These are phyloP conservation scores for Capsicum pubescens DNA, from an alignment of 257 asterid species.

Conservation along the genomic window DNA sequence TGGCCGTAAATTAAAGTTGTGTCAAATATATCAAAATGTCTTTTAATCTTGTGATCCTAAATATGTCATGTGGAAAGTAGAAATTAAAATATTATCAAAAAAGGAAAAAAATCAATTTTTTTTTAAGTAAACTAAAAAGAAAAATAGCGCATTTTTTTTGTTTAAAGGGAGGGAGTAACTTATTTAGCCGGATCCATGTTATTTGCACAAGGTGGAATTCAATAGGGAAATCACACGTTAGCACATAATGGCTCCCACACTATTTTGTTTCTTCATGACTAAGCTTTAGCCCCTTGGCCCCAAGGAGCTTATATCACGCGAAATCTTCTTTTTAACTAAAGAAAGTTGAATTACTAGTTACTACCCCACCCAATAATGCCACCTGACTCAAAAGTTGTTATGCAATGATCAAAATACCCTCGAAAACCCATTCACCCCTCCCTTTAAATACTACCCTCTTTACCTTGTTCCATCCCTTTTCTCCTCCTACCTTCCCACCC, in stretches of 20 bases:
- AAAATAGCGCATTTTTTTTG: too few relatives aligned
- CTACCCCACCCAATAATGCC: constrained; percentile 58
- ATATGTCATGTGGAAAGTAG: too few relatives aligned
- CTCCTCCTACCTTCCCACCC: constrained; percentile 43
- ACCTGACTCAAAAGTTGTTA: constrained; percentile 64
- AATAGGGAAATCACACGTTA: constrained; percentile 38
- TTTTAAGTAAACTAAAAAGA: too few relatives aligned
- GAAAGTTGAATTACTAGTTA: constrained; percentile 33
- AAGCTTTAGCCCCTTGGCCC: constrained; percentile 56
- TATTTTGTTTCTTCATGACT: constrained; percentile 68
- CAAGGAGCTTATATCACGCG: constrained; percentile 1
- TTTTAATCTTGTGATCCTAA: too few relatives aligned
- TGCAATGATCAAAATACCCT: constrained; percentile 50
- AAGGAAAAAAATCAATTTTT: too few relatives aligned
- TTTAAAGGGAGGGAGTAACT: neutral
- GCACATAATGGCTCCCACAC: constrained; percentile 28
- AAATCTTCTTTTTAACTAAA: constrained; percentile 11
- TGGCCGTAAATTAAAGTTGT: too few relatives aligned
- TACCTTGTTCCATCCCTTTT: constrained; percentile 60
- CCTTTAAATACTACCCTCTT: constrained; percentile 61
- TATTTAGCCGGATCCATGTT: neutral
- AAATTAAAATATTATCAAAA: too few relatives aligned
- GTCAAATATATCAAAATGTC: too few relatives aligned
- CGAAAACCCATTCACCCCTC: constrained; percentile 28
- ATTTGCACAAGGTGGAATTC: neutral